A percentile compares a stretch with the other conserved stretches of the same genome.
Evolutionary conservation across 345 rosid genomes (phyloP).

Genomic region (Litchi chinensis): DNA sequence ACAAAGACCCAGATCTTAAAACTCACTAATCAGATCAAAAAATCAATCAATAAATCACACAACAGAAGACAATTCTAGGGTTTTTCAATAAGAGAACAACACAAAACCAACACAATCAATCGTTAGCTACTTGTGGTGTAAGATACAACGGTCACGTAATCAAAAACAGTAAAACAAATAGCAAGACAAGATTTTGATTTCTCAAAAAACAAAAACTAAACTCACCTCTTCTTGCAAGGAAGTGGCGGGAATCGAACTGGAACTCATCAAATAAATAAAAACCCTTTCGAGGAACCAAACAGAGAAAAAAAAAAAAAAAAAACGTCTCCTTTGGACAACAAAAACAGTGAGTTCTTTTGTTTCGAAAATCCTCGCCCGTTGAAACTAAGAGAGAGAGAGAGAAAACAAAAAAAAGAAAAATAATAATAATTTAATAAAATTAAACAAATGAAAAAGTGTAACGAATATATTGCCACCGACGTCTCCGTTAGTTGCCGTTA

Average conservation of each 20-base stretch:
- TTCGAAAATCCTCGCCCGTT: conserved; percentile 87
- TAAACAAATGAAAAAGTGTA: conserved; percentile 31
- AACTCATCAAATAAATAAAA: conserved; percentile 45
- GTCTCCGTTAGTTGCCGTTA: conserved; percentile 69
- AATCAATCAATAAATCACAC: conserved; percentile 4
- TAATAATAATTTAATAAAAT: conserved; percentile 6
- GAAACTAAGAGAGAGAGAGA: conserved; percentile 45
- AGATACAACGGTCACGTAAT: conserved; percentile 27
- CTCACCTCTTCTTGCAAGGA: conserved; percentile 47
- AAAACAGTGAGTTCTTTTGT: conserved; percentile 27
- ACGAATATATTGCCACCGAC: conserved; percentile 67
- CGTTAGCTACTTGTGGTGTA: conserved; percentile 21
- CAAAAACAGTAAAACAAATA: conserved; percentile 20
- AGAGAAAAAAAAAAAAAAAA: conserved; percentile 18
- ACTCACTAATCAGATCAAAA: conserved; percentile 37
- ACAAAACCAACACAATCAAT: conserved; percentile 22
- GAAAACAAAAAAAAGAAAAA: conserved; percentile 15
- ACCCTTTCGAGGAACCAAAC: conserved; percentile 20
- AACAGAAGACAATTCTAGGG: conserved; percentile 34
- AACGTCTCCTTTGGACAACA: conserved; percentile 9
- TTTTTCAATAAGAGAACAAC: conserved; percentile 15
- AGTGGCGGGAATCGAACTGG: conserved; percentile 60
- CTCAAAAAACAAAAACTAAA: conserved; percentile 15
- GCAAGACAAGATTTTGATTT: neutral
- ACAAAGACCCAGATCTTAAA: conserved; percentile 59